Conservation (phyloP, 2,329 filamentous ascomycete species). For the Cryphonectria carpinicola region DNA sequence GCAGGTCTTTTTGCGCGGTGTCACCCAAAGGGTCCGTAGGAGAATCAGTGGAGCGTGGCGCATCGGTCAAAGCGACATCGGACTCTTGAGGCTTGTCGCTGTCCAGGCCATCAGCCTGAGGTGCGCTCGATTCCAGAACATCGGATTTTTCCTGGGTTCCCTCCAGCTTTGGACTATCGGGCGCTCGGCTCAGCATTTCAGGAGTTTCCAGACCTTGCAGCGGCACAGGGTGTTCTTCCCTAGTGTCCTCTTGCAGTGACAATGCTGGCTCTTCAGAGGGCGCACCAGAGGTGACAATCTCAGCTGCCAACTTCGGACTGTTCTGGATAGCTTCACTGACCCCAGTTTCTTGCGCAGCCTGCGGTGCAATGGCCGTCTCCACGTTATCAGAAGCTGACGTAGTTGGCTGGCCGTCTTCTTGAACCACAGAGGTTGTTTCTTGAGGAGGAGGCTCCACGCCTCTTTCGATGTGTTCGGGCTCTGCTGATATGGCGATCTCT, state of each 20-base stretch:
- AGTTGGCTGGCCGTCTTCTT: not conserved
- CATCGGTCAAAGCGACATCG: not conserved
- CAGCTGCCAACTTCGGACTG: not conserved
- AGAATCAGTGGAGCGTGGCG: not conserved
- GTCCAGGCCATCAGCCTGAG: not conserved
- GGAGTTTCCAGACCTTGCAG: not conserved
- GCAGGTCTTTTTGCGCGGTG: not conserved
- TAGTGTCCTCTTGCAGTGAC: not conserved
- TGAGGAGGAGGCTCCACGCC: not conserved
- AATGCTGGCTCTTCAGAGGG: not conserved
- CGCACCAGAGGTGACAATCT: not conserved
- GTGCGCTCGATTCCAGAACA: not conserved
- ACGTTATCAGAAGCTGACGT: not conserved
- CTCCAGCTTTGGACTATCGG: not conserved
- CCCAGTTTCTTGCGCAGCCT: not conserved
- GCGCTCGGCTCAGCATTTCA: not conserved
- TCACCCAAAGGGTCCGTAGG: not conserved
- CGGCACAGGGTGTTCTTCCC: not conserved
- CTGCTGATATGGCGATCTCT: not conserved
- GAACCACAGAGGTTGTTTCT: not conserved
- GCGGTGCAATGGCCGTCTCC: not conserved
- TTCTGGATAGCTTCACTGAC: not conserved
- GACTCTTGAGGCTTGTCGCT: conserved; percentile 1
- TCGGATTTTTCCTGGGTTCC: not conserved
- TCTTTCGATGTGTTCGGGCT: not conserved